Conservation (phyloP, 345 rosid species). For the Tarenaya hassleriana region DNA sequence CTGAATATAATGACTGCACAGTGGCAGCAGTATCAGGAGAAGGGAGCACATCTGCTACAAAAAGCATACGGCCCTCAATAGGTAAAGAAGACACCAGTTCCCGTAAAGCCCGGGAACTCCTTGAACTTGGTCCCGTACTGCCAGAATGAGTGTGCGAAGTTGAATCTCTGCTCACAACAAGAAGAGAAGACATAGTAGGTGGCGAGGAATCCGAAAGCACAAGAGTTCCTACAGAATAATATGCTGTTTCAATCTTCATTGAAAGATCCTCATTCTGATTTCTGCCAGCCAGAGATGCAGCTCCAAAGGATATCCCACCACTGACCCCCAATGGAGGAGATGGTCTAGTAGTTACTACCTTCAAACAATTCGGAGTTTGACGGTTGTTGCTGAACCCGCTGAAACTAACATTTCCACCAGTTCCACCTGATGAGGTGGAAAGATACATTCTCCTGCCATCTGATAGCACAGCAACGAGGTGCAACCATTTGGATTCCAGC, state of each 20-base stretch:
- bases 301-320: conserved; percentile 85
- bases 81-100: conserved; percentile 86
- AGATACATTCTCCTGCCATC: conserved; percentile 98
- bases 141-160: conserved; percentile 62
- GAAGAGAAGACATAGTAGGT: conserved; percentile 82
- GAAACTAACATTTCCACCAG: conserved; percentile 47
- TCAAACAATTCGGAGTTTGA: conserved; percentile 74
- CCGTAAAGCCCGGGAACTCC: conserved; percentile 75
- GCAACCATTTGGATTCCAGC: conserved; percentile 89
- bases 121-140: conserved; percentile 54
- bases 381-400: conserved; percentile 50
- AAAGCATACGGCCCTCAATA: conserved; percentile 96
- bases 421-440: conserved; percentile 77
- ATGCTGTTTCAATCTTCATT: conserved; percentile 80
- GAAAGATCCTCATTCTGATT: conserved; percentile 74
- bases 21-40: conserved; percentile 71
- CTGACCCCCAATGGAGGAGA: conserved; percentile 89
- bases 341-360: conserved; percentile 86
- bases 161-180: conserved; percentile 73
- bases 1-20: conserved; percentile 75
- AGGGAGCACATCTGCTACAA: conserved; percentile 87
- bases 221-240: conserved; percentile 78
- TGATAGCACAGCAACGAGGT: conserved; percentile 82
- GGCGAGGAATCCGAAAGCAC: conserved; percentile 94
- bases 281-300: conserved; percentile 69